Base-by-base conservation (phyloP, 75 land plant genomes). In the Pinus tabuliformis region DNA sequence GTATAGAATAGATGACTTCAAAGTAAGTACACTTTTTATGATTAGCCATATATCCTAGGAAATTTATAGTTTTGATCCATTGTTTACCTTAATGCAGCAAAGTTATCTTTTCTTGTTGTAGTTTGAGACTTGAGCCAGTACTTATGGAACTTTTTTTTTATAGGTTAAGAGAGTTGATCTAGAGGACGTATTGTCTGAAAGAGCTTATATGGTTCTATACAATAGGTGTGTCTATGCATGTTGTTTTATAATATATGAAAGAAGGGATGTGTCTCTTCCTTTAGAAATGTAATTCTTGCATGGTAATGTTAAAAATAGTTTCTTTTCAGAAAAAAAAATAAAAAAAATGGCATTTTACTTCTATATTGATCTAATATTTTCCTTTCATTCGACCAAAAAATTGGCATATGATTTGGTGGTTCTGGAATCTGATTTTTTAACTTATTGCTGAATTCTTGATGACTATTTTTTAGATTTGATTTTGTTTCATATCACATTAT, bases 1-100 rank as follows among this genome's bases (percentile, higher is more conserved):
- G 99, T 96, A 92, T 72, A 90, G 89, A 72, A 78, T 92, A 76
- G 98, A 96, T 81, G 99, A 96, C 45, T 87, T 87, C 64, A 94
- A 92, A 92, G 99, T 96, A 81, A 36, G 74, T 49, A 2, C 54
- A 49, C 0, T 11, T 49, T 49, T 49, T 2, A 49, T 9, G 54
- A 49, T 9, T 3, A 49, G 2, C 12, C 54, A 49, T 11, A 49
- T 0, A 9, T 49, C 54, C 54, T 49, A 49, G 9, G 54, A 49
- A 9, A 11, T 49, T 49, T 49, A 49, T 49, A 49, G 1, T 49
- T 49, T 9, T 49, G 54, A 49, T 49, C 12, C 54, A 49, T 49
- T 49, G 12, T 49, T 11, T 5, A 39, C 42, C 42, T 49, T 49
- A 49, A 9, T 49, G 54, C 12, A 49, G 2, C 54, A 49, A 49